Conservation (phyloP, 75 land plant species). For the Picea glauca region DNA sequence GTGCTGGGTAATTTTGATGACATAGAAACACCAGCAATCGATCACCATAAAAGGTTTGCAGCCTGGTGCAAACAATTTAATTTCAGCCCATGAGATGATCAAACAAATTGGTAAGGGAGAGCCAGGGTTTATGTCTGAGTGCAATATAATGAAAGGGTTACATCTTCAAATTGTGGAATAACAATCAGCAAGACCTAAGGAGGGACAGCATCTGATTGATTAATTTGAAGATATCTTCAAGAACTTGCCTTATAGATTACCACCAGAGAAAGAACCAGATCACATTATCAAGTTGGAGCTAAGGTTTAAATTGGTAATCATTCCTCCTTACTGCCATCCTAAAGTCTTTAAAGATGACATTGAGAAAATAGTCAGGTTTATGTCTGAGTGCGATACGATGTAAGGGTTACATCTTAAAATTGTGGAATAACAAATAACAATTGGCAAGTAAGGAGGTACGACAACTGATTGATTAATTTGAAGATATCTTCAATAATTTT, state of each 20-base stretch:
- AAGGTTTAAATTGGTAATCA: neutral
- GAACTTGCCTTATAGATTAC: neutral
- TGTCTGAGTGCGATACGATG: neutral
- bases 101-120: neutral
- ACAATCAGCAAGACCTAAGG: neutral
- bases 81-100: neutral
- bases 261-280: neutral
- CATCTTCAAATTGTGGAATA: neutral
- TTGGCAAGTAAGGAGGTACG: neutral
- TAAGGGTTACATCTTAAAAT: neutral
- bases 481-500: neutral
- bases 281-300: neutral
- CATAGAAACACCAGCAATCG: neutral
- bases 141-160: neutral
- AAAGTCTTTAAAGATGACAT: neutral
- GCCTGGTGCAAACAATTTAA: neutral
- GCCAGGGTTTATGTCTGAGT: neutral
- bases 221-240: neutral
- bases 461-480: neutral
- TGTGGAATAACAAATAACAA: slow-evolving; percentile 1
- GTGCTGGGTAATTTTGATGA: neutral
- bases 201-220: neutral
- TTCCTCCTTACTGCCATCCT: neutral
- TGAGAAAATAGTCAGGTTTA: neutral
- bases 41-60: neutral